Evolutionary conservation across 2,329 filamentous ascomycete species (phyloP).

Genomic region (Coniochaeta hoffmannii): DNA sequence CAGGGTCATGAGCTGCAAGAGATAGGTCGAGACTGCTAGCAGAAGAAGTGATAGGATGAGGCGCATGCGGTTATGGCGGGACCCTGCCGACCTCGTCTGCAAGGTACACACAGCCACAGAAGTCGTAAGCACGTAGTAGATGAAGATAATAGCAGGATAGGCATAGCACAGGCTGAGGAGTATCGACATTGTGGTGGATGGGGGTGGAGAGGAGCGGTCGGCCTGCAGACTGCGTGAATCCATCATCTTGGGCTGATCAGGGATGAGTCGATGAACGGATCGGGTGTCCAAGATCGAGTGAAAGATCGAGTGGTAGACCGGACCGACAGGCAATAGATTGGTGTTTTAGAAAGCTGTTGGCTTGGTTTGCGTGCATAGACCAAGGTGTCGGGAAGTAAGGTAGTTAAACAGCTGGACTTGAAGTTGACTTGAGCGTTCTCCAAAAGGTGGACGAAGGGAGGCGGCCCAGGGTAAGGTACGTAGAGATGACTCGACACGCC

Average conservation of each 20-base stretch:
- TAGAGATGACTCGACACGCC: background rate
- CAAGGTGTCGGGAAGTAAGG: background rate
- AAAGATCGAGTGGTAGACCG: background rate
- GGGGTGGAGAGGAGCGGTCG: background rate
- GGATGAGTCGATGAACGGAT: too few species aligned
- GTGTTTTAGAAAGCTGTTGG: background rate
- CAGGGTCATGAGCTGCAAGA: slow-evolving; percentile 36
- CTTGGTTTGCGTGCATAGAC: background rate
- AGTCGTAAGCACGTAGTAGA: slow-evolving; percentile 48
- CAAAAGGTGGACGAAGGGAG: background rate
- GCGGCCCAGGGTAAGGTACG: too few species aligned
- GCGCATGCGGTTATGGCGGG: slow-evolving; percentile 30
- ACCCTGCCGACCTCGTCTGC: slow-evolving; percentile 33
- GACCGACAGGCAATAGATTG: background rate
- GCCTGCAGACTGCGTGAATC: background rate
- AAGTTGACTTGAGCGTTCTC: background rate
- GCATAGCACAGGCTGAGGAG: slow-evolving; percentile 47
- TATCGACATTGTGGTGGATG: slow-evolving; percentile 11
- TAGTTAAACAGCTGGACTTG: background rate
- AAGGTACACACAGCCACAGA: slow-evolving; percentile 45
- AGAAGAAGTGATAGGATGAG: slow-evolving; percentile 36
- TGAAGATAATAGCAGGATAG: slow-evolving; percentile 48
- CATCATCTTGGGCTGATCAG: background rate
- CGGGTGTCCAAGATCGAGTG: too few species aligned
- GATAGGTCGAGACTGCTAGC: slow-evolving; percentile 36